These are phyloP conservation scores for Fusarium musae DNA, from an alignment of 2,329 filamentous ascomycete species.

Conservation along the genomic window DNA sequence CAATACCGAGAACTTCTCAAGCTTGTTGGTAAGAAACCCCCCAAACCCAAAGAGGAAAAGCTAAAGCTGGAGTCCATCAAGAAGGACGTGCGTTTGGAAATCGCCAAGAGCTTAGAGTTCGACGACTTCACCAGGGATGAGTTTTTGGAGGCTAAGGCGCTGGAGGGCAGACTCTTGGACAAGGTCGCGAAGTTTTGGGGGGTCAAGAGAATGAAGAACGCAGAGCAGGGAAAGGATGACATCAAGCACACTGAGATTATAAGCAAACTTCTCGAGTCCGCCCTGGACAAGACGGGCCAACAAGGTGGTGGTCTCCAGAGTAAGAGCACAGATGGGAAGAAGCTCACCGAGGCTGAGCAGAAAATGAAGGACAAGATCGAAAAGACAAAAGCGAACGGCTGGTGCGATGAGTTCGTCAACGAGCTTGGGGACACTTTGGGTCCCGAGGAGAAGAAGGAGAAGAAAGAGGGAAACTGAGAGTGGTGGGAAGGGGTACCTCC, in stretches of 20 bases:
- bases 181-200: background rate
- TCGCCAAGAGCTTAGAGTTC: background rate
- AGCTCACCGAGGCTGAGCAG: background rate
- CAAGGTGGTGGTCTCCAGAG: background rate
- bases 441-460: background rate
- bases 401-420: constrained; percentile 18
- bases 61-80: background rate
- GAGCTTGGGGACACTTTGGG: background rate
- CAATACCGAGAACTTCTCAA: background rate
- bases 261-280: background rate
- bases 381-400: constrained; percentile 16
- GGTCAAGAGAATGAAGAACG: background rate
- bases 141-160: background rate
- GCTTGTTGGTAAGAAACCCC: background rate
- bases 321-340: background rate
- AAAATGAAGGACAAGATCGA: constrained; percentile 5
- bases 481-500: background rate
- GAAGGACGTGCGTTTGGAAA: background rate
- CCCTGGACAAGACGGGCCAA: background rate
- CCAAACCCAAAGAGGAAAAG: background rate
- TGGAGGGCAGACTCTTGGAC: background rate
- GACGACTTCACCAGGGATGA: background rate
- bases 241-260: background rate
- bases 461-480: background rate
- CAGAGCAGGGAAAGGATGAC: background rate